Evolutionary conservation across 208 protist genomes (phyloP).

Genomic region (Novymonas esmeraldas): DNA sequence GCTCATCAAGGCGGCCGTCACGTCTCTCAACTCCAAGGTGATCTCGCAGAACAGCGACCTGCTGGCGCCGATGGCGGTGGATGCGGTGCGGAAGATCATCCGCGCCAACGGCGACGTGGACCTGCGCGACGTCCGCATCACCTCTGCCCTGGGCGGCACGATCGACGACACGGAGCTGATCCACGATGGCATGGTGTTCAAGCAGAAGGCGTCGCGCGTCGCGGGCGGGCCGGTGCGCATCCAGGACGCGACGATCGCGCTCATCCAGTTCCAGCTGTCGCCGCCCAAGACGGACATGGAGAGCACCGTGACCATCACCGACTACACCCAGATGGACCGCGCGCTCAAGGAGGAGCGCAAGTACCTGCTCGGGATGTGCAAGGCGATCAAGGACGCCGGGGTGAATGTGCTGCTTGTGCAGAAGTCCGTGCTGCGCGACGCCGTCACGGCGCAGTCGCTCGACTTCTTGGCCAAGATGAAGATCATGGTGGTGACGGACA

Average conservation of each 20-base stretch:
- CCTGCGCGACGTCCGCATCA: conserved; percentile 96
- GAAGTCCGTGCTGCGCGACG: conserved; percentile 99
- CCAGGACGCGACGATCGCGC: conserved; percentile 98
- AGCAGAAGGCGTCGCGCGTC: conserved; percentile 90
- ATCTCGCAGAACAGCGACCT: conserved; percentile 96
- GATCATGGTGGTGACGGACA: conserved; percentile 99
- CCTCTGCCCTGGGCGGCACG: conserved; percentile 94
- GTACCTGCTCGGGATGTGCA: conserved; percentile 98
- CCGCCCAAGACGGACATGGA: conserved; percentile 99
- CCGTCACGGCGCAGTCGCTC: conserved; percentile 97
- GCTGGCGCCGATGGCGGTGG: conserved; percentile 99
- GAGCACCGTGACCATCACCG: conserved; percentile 95
- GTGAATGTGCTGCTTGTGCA: conserved; percentile 99
- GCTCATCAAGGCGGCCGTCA: conserved; percentile 96
- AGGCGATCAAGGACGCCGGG: conserved; percentile 97
- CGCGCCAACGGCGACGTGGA: conserved; percentile 95
- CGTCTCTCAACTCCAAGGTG: conserved; percentile 99
- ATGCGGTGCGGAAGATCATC: conserved; percentile 95
- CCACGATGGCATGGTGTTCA: conserved; percentile 93
- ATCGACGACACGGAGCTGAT: conserved; percentile 99
- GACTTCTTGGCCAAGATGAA: conserved; percentile 99
- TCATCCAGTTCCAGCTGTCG: conserved; percentile 99
- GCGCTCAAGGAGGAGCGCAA: conserved; percentile 98
- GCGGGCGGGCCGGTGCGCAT: conserved; percentile 94
- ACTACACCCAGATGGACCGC: conserved; percentile 98